phyloP scores from a whole-genome alignment of 2,329 filamentous ascomycete species.

The Aphanocladium album region DNA sequence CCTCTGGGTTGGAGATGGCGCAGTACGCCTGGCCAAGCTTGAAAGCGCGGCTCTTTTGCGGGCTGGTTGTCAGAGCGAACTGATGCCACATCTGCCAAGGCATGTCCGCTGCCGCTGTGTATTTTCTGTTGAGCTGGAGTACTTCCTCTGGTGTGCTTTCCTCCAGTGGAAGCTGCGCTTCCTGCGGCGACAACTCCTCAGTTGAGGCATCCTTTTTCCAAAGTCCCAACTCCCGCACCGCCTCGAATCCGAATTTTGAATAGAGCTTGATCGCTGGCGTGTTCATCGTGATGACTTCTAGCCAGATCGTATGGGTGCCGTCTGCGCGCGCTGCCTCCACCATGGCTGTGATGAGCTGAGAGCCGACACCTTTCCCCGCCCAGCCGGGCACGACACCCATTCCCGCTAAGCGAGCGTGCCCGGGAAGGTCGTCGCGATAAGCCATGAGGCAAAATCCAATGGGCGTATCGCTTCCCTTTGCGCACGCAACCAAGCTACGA shows the following conservation, averaged over 20 bases:
- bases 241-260: conserved; percentile 15
- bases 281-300: conserved; percentile 20
- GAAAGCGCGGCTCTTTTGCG: conserved; percentile 13
- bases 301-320: conserved; percentile 16
- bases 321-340: conserved; percentile 13
- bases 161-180: neutral
- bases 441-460: conserved; percentile 20
- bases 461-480: conserved; percentile 7
- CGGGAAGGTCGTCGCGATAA: conserved; percentile 16
- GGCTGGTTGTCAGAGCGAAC: conserved; percentile 1
- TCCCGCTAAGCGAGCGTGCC: conserved; percentile 15
- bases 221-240: conserved; percentile 16
- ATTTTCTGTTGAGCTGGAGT: conserved; percentile 7
- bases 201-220: neutral
- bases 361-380: conserved; percentile 17
- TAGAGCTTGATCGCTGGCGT: conserved; percentile 17
- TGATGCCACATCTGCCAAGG: conserved; percentile 17
- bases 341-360: conserved; percentile 9
- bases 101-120: conserved; percentile 14
- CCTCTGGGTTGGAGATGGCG: conserved; percentile 17
- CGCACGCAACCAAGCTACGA: conserved; percentile 15
- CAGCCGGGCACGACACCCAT: conserved; percentile 18
- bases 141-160: conserved; percentile 15
- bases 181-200: neutral
- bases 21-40: conserved; percentile 18